Evolutionary conservation across 176 grass and related monocot genomes (phyloP), one percentile per base, ranked within the genome.

Genomic region (Elaeis guineensis): DNA sequence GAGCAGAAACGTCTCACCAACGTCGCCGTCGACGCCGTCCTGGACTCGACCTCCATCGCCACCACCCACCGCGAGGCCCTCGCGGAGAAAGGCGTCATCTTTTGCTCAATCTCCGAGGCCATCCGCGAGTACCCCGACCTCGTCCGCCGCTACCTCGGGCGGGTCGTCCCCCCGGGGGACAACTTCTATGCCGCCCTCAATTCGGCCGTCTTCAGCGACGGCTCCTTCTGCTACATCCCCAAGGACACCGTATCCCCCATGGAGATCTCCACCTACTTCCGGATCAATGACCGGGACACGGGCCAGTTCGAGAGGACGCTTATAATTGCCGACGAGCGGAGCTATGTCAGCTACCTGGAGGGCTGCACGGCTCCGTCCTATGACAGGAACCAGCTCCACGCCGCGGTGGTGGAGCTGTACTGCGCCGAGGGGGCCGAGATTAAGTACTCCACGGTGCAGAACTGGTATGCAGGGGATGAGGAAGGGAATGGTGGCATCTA

Each of bases 111-210:
- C 72, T 97, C 92, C 21, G 92, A 97, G 44, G 92, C 92, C 59
- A 70, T 97, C 65, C 81, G 81, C 2, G 92, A 97, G 75, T 91
- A 97, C 65, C 92, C 92, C 17, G 87, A 97, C 32, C 73, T 91
- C 3, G 55, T 97, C 22, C 83, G 35, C 60, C 75, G 82, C 57
- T 76, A 97, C 51, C 72, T 97, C 17, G 92, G 92, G 7, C 76
- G 61, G 32, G 61, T 97, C 2, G 92, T 97, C 3, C 92, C 92
- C 0, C 69, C 83, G 0, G 78, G 70, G 0, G 92, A 97, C 44
- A 97, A 97, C 65, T 97, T 91, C 78, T 97, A 91, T 19, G 92
- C 92, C 0, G 84, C 92, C 7, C 92, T 97, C 51, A 97, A 97
- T 79, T 97, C 92, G 0, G 92, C 92, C 0, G 87, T 97, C 17